Evolutionary conservation across 768 basidiomycete genomes (phyloP).

Genomic region (Collybia sordida): DNA sequence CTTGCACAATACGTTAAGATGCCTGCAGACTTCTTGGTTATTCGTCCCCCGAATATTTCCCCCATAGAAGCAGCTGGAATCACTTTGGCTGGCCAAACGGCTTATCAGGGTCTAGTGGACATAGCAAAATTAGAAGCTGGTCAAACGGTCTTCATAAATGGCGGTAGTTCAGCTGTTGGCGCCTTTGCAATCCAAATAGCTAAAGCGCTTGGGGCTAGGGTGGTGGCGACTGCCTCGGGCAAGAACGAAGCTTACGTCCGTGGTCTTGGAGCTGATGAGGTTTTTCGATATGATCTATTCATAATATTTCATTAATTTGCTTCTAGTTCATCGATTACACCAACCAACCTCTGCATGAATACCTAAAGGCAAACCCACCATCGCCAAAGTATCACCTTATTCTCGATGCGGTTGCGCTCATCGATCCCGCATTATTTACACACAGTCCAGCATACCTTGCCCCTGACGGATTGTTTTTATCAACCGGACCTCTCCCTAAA

Average conservation of each 20-base stretch:
- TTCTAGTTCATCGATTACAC: conserved; percentile 64
- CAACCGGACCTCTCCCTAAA: conserved; percentile 47
- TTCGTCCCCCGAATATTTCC: conserved; percentile 49
- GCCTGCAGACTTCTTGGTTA: conserved; percentile 36
- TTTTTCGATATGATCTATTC: not conserved
- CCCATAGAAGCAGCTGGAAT: conserved; percentile 63
- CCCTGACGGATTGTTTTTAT: conserved; percentile 51
- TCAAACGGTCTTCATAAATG: conserved; percentile 66
- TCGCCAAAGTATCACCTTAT: conserved; percentile 55
- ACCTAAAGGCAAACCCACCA: conserved; percentile 44
- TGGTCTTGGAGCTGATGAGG: conserved; percentile 65
- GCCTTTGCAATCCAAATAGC: conserved; percentile 73
- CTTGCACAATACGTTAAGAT: conserved; percentile 57
- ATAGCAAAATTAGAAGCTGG: conserved; percentile 51
- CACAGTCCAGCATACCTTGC: conserved; percentile 52
- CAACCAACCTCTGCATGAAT: conserved; percentile 43
- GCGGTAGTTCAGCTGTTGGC: conserved; percentile 69
- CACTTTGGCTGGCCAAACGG: conserved; percentile 56
- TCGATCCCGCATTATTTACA: conserved; percentile 49
- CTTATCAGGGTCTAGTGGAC: conserved; percentile 52
- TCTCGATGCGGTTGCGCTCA: conserved; percentile 55
- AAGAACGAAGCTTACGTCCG: conserved; percentile 61
- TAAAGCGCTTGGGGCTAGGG: conserved; percentile 59
- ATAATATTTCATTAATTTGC: not conserved
- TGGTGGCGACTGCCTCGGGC: conserved; percentile 58